A percentile compares a stretch with the other conserved stretches of the same genome.
Conservation (phyloP, 108 stramenopile species). For the Skeletonema menzelii region DNA sequence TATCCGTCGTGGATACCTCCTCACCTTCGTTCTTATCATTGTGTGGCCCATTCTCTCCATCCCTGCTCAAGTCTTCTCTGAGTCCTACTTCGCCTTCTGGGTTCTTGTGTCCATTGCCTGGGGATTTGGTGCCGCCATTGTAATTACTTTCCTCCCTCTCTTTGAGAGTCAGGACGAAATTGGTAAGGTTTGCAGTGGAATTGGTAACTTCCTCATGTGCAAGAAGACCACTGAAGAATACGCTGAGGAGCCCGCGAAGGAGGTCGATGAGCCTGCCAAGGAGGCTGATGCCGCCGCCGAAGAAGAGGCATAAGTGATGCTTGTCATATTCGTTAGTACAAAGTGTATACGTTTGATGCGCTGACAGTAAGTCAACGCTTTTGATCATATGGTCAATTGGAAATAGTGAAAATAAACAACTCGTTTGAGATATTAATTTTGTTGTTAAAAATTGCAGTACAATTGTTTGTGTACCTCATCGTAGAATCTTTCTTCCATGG, state of each 20-base stretch:
- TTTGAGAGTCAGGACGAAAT: slow-evolving; percentile 74
- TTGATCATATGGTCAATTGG: no score
- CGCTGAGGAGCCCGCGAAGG: slow-evolving; percentile 24
- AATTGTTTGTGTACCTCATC: no score
- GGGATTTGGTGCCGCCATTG: slow-evolving; percentile 83
- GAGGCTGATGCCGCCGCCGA: slow-evolving; percentile 6
- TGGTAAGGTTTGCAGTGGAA: slow-evolving; percentile 52
- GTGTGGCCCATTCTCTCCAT: slow-evolving; percentile 88
- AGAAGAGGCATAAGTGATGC: background rate
- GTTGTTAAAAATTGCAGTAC: no score
- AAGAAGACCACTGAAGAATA: slow-evolving; percentile 18
- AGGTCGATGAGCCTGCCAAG: slow-evolving; percentile 9
- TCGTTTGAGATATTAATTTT: background rate
- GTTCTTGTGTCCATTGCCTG: slow-evolving; percentile 85
- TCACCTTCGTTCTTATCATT: slow-evolving; percentile 83
- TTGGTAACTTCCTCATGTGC: slow-evolving; percentile 26
- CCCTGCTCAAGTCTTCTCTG: slow-evolving; percentile 85
- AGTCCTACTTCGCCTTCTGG: slow-evolving; percentile 90
- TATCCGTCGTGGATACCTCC: slow-evolving; percentile 72
- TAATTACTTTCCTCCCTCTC: slow-evolving; percentile 79
- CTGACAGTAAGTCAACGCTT: background rate
- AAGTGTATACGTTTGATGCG: background rate
- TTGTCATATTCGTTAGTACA: background rate
- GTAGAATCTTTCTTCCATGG: no score
- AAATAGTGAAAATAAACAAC: background rate